Evolutionary conservation across 495 filamentous ascomycete species (phyloP).

Genomic region (Penicillium diatomitis): DNA sequence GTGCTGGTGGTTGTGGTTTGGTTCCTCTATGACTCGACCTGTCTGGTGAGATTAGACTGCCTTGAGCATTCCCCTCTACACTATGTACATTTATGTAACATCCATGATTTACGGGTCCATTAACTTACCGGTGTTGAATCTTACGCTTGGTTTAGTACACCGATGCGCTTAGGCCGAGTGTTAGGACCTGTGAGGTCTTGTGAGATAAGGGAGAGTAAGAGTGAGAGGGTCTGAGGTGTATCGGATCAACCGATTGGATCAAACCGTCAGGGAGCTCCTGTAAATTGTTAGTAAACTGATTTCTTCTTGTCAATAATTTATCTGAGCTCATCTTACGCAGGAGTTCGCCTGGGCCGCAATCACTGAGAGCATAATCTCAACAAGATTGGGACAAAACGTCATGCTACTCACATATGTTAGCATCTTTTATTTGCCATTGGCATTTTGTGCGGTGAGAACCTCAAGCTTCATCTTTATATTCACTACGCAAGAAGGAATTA

Average conservation of each 20-base stretch:
- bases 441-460: background rate
- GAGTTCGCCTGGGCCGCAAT: background rate
- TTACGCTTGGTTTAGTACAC: no score
- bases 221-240: no score
- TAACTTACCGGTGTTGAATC: no score
- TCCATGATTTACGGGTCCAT: no score
- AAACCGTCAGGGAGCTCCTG: background rate
- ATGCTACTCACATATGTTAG: background rate
- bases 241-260: background rate
- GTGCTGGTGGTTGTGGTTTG: no score
- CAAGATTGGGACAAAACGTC: background rate
- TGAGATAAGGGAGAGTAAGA: no score
- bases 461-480: background rate
- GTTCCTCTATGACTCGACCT: no score
- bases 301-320: background rate
- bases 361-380: background rate
- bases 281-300: background rate
- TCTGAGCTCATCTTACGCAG: background rate
- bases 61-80: no score
- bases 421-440: background rate
- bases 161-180: no score
- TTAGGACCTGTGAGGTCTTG: no score
- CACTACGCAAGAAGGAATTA: background rate
- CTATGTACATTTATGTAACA: no score
- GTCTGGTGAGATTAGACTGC: no score